phyloP scores from a whole-genome alignment of 2,329 filamentous ascomycete genomes.

The Aspergillus awamori region DNA sequence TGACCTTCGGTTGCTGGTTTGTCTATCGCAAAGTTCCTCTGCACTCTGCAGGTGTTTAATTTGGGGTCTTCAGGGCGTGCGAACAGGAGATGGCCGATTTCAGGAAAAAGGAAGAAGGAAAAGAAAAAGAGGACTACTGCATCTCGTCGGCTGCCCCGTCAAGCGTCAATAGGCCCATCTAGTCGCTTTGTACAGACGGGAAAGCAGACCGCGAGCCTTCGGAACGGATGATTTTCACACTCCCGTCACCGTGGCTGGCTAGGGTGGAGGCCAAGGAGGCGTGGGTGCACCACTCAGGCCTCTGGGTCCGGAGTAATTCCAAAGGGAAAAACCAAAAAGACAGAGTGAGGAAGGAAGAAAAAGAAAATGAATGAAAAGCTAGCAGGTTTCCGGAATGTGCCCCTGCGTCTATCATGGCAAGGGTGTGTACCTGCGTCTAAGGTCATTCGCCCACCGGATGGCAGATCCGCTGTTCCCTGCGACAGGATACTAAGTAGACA shows the following conservation, averaged over 20 bases:
- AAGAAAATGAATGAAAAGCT: not conserved
- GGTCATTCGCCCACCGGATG: not conserved
- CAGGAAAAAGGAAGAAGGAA: not conserved
- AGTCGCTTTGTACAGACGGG: conserved; percentile 12
- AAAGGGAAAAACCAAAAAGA: not conserved
- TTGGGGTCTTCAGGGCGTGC: not conserved
- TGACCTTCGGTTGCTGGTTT: not conserved
- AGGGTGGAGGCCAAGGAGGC: conserved; percentile 3
- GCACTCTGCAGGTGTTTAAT: conserved; percentile 6
- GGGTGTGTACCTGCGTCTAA: not conserved
- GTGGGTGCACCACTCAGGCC: not conserved
- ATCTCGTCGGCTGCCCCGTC: conserved; percentile 6
- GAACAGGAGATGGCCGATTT: conserved; percentile 5
- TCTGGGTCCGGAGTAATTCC: not conserved
- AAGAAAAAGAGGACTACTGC: not conserved
- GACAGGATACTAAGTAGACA: not conserved
- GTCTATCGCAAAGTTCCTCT: not conserved
- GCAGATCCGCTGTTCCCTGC: conserved; percentile 2
- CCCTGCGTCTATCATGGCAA: not conserved
- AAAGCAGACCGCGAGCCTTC: conserved; percentile 4
- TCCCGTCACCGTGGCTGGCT: conserved; percentile 12
- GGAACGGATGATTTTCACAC: conserved; percentile 11
- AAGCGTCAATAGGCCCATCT: conserved; percentile 5
- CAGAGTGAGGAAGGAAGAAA: too few relatives aligned
- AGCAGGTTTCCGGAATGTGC: not conserved